Base-by-base conservation (phyloP, 345 rosid species). In the Triadica sebifera region DNA sequence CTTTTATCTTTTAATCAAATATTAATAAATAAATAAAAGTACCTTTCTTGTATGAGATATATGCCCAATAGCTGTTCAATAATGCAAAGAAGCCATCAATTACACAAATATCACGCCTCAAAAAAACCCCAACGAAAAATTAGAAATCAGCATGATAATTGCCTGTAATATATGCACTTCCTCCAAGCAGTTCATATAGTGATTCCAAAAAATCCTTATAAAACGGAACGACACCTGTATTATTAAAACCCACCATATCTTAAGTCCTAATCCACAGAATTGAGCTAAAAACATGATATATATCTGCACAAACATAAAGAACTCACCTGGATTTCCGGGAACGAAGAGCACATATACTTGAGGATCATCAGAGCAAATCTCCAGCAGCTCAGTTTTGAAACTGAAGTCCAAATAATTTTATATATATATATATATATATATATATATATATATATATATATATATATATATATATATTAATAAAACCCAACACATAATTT, bases 191-290 rank as follows among this genome's bases (percentile, higher is more conserved):
- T 37, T 86, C 88, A 71, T 82, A 75, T 16, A 94, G 75, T 45
- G 95, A 88, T 75, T 92, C 93, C 83, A 92, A 72, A 72, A 94
- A 90, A 37, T 89, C 91, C 80, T 87, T 89, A 85, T 94, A 94
- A 82, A 84, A 92, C 50, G 92, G 67, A 71, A 88, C 77, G 70
- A 87, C 81, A 22, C 98, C 98, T 94, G 78, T 19, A 71, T 53
- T 52, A 37, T n/a, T 17, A 16, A 46, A 19, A 12, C 60, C 29
- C n/a, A 43, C 15, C 3, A 11, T 22, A 19, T 8, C 4, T 7
- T n/a, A 17, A 66, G 13, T 47, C 47, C 8, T 7, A 67, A 7
- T 45, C 20, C 5, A 3, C 65, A 25, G 1, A 25, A 25, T 24
- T 37, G 25, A 66, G 12, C 45, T 20, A 65, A 39, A 6, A 19